phyloP scores from a whole-genome alignment of 2,329 filamentous ascomycete species.

The Cercospora citrullina region DNA sequence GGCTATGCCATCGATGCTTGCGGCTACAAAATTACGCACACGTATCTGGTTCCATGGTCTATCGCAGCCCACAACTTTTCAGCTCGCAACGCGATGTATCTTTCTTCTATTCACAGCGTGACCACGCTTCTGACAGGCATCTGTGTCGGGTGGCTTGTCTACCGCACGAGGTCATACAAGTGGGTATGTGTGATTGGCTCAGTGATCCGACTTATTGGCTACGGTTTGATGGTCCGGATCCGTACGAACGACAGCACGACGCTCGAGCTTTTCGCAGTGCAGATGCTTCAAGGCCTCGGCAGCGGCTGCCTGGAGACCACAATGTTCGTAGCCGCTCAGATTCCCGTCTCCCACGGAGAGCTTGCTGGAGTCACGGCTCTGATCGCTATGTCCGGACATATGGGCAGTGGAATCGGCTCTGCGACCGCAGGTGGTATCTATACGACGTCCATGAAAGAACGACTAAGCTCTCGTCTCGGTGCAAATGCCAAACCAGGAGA shows the following conservation, averaged over 20 bases:
- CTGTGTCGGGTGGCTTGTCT: slow-evolving; percentile 48
- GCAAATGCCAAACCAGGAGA: slow-evolving; percentile 32
- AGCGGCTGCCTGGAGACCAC: slow-evolving; percentile 49
- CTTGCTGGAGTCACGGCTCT: slow-evolving; percentile 53
- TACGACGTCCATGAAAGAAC: slow-evolving; percentile 47
- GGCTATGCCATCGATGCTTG: slow-evolving; percentile 48
- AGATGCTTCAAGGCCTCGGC: slow-evolving; percentile 52
- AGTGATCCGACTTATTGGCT: slow-evolving; percentile 49
- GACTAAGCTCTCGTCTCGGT: slow-evolving; percentile 43
- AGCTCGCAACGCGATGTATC: slow-evolving; percentile 47
- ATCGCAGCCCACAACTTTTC: slow-evolving; percentile 47
- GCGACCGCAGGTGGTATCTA: slow-evolving; percentile 53
- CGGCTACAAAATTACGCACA: slow-evolving; percentile 49
- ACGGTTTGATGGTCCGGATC: slow-evolving; percentile 54
- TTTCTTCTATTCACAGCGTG: slow-evolving; percentile 40
- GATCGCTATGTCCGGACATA: slow-evolving; percentile 38
- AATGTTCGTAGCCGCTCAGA: slow-evolving; percentile 35
- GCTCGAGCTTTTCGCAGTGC: slow-evolving; percentile 51
- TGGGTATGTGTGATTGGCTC: slow-evolving; percentile 48
- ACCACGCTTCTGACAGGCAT: slow-evolving; percentile 41
- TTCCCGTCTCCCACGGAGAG: slow-evolving; percentile 49
- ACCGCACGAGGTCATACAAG: slow-evolving; percentile 49
- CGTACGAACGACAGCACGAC: slow-evolving; percentile 46
- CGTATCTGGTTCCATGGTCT: slow-evolving; percentile 53
- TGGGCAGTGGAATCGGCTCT: slow-evolving; percentile 46